Evolutionary conservation across 1,284 basidiomycete species (phyloP), one percentile per base, ranked within the genome.

Genomic region (Mycena sp.): DNA sequence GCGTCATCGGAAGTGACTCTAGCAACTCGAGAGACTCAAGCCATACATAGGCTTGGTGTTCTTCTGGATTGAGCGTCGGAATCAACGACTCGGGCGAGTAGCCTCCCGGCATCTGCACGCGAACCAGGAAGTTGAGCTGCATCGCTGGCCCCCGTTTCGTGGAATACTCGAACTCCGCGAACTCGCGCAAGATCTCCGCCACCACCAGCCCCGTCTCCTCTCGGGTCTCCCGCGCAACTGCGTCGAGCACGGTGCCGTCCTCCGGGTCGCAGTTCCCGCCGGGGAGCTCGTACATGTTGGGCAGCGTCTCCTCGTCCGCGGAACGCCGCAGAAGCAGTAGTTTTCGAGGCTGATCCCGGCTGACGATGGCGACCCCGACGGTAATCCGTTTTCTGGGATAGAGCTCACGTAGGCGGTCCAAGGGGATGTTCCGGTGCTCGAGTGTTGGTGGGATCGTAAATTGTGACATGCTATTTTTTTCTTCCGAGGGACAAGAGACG

Each of bases 171-270:
- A 54, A 54, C 1, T 25, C 28, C 4, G n/a, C 29, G 19, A 54
- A 54, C 14, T 43, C 30, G 1, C 16, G 4, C 6, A 30, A 2
- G 3, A 43, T 21, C 3, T 16, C 4, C 5, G 21, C 4, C 2
- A 55, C 21, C 30, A 45, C 51, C 9, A 53, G n/a, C n/a, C 53
- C 41, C 30, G 53, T 55, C n/a, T 55, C 43, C n/a, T 55, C 53
- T 6, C 3, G 28, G 28, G 53, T 16, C 23, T 55, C 53, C 2
- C 41, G 53, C 14, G 30, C 41, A 3, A 54, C 52, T 17, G 41
- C 17, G 9, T 55, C 29, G 6, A 55, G 17, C 12, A 55, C 17
- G 28, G 53, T 55, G 21, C 1, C 12, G 30, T 55, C 53, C 21
- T 25, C 40, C 1, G 28, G 40, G 1, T 54, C 41, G 3, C 26